Evolutionary conservation across 2,329 filamentous ascomycete genomes (phyloP).

Genomic region (Coniella lustricola): DNA sequence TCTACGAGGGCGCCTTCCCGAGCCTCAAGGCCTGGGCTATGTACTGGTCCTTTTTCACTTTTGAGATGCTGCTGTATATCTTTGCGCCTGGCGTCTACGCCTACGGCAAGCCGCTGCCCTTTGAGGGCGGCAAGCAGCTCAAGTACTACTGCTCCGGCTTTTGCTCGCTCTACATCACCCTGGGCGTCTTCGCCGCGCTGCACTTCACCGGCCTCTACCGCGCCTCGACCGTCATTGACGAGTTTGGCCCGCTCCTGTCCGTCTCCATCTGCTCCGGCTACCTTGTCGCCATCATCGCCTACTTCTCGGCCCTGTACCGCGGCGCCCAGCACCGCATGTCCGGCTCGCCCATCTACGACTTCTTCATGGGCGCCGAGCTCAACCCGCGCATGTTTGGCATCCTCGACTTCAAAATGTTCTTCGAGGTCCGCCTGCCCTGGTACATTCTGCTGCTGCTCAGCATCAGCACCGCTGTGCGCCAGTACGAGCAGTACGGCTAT

Average conservation of each 20-base stretch:
- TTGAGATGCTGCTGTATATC: constrained; percentile 78
- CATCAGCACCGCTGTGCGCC: constrained; percentile 61
- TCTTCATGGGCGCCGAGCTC: constrained; percentile 84
- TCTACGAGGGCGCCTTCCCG: constrained; percentile 81
- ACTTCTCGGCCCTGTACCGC: constrained; percentile 73
- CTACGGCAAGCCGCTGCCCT: constrained; percentile 80
- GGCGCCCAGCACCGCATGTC: constrained; percentile 91
- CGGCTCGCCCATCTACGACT: constrained; percentile 72
- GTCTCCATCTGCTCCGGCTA: constrained; percentile 91
- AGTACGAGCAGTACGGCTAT: constrained; percentile 72
- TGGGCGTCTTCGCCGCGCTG: constrained; percentile 60
- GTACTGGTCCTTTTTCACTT: constrained; percentile 90
- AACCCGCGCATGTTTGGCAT: constrained; percentile 82
- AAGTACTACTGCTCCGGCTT: constrained; percentile 92
- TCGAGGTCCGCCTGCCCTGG: constrained; percentile 81
- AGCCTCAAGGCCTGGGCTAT: constrained; percentile 77
- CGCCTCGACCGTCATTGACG: constrained; percentile 85
- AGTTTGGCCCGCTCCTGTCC: constrained; percentile 88
- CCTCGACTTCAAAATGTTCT: constrained; percentile 90
- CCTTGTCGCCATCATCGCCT: constrained; percentile 74
- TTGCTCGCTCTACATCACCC: constrained; percentile 79
- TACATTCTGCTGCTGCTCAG: constrained; percentile 70
- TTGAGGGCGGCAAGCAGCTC: constrained; percentile 77
- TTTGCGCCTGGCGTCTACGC: constrained; percentile 79
- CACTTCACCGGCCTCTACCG: constrained; percentile 83